These are phyloP conservation scores for Puccinia triticina DNA, from an alignment of 1,284 basidiomycete genomes.

Conservation along the genomic window DNA sequence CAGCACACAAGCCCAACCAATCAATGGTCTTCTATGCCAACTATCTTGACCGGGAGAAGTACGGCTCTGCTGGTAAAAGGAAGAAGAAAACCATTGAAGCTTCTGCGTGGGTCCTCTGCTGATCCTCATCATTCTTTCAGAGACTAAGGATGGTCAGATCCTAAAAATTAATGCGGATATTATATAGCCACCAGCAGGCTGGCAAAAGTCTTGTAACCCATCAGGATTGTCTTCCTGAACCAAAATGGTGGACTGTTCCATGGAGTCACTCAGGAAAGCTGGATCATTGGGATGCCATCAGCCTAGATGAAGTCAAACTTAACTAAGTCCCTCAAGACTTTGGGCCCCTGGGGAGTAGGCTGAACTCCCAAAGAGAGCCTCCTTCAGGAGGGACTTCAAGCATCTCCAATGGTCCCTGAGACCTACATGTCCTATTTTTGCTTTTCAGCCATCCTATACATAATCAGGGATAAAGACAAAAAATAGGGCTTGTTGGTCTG, in stretches of 20 bases:
- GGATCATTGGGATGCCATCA: conserved; percentile 93
- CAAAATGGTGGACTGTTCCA: conserved; percentile 99
- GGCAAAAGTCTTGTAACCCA: conserved; percentile 92
- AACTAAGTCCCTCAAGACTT: no score
- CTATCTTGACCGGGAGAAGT: conserved; percentile 89
- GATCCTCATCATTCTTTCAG: conserved; percentile 87
- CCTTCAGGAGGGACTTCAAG: no score
- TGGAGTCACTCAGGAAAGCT: conserved; percentile 90
- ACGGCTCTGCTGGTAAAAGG: conserved; percentile 91
- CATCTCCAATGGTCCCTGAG: no score
- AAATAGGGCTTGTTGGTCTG: no score
- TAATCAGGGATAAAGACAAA: no score
- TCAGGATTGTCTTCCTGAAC: conserved; percentile 98
- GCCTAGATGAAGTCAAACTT: conserved; percentile 97
- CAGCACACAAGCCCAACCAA: conserved; percentile 89
- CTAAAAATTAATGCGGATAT: conserved; percentile 96
- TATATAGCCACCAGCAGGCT: conserved; percentile 94
- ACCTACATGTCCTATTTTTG: no score
- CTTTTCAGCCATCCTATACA: no score
- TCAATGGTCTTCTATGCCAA: conserved; percentile 94
- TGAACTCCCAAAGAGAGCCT: no score
- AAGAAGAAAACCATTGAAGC: conserved; percentile 88
- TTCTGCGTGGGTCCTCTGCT: conserved; percentile 86
- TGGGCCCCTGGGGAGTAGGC: no score
- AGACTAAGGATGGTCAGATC: conserved; percentile 87